Evolutionary conservation across 2,329 filamentous ascomycete species (phyloP).

Genomic region (Alternaria panax): DNA sequence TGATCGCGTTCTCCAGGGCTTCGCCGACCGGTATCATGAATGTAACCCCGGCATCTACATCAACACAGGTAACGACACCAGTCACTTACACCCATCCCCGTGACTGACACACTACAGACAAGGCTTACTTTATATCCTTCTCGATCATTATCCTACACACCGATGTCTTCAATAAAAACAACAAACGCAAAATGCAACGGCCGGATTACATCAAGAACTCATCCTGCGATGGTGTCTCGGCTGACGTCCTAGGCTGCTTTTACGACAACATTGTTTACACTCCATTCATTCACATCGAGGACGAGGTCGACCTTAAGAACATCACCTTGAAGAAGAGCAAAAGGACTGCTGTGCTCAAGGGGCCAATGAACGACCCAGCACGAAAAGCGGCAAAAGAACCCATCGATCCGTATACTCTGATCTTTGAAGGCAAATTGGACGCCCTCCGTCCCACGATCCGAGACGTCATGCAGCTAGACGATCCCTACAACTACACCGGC

Average conservation of each 20-base stretch:
- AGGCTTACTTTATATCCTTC: slow-evolving; percentile 98
- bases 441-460: slow-evolving; percentile 82
- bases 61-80: slow-evolving; percentile 64
- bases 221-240: slow-evolving; percentile 86
- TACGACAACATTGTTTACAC: slow-evolving; percentile 99
- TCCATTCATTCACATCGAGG: slow-evolving; percentile 96
- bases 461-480: slow-evolving; percentile 91
- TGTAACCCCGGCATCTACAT: slow-evolving; percentile 97
- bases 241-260: slow-evolving; percentile 92
- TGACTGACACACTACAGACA: slow-evolving; percentile 62
- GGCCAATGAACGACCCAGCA: slow-evolving; percentile 70
- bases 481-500: slow-evolving; percentile 88
- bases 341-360: slow-evolving; percentile 63
- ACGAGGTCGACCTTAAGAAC: slow-evolving; percentile 81
- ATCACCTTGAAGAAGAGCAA: slow-evolving; percentile 75
- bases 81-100: neutral
- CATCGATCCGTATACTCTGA: slow-evolving; percentile 92
- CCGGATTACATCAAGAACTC: slow-evolving; percentile 95
- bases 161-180: slow-evolving; percentile 99
- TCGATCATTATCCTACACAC: slow-evolving; percentile 96
- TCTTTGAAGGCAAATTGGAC: slow-evolving; percentile 88
- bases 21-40: slow-evolving; percentile 96
- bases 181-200: slow-evolving; percentile 99
- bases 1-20: slow-evolving; percentile 89
- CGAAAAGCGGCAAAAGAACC: slow-evolving; percentile 78